Evolutionary conservation across 352 stramenopile genomes (phyloP).

Genomic region (Pythium guiyangense): DNA sequence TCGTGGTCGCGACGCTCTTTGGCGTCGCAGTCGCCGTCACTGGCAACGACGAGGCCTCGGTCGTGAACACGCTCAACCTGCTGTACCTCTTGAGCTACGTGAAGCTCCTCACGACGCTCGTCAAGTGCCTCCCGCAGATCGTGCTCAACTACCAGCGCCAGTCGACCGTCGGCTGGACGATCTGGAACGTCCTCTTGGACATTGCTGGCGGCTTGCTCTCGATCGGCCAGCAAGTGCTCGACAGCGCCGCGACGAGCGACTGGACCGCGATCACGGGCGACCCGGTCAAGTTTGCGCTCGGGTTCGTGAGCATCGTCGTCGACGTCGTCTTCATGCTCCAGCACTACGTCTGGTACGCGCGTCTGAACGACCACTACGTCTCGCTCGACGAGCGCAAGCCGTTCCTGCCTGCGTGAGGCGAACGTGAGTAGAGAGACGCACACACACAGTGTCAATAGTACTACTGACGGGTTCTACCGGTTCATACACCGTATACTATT

Average conservation of each 20-base stretch:
- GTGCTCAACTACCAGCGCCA: conserved; percentile 93
- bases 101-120: conserved; percentile 93
- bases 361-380: conserved; percentile 38
- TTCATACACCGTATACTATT: too few relatives aligned
- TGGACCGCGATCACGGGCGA: too few relatives aligned
- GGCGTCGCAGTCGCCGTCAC: conserved; percentile 33
- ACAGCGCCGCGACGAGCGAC: too few relatives aligned
- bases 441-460: too few relatives aligned
- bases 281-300: too few relatives aligned
- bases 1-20: conserved; percentile 53
- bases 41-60: conserved; percentile 41
- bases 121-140: conserved; percentile 97
- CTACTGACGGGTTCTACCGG: too few relatives aligned
- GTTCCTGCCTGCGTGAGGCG: conserved; percentile 34
- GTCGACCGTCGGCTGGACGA: conserved; percentile 95
- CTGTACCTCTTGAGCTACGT: conserved; percentile 93
- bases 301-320: too few relatives aligned
- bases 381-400: conserved; percentile 40
- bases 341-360: conserved; percentile 94
- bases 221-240: too few relatives aligned
- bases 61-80: conserved; percentile 89
- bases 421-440: too few relatives aligned
- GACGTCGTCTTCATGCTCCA: conserved; percentile 96
- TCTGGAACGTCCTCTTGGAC: conserved; percentile 98
- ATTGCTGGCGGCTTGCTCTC: too few relatives aligned